phyloP scores from a whole-genome alignment of 2,329 filamentous ascomycete genomes.

The Microthyrium microscopicum region DNA sequence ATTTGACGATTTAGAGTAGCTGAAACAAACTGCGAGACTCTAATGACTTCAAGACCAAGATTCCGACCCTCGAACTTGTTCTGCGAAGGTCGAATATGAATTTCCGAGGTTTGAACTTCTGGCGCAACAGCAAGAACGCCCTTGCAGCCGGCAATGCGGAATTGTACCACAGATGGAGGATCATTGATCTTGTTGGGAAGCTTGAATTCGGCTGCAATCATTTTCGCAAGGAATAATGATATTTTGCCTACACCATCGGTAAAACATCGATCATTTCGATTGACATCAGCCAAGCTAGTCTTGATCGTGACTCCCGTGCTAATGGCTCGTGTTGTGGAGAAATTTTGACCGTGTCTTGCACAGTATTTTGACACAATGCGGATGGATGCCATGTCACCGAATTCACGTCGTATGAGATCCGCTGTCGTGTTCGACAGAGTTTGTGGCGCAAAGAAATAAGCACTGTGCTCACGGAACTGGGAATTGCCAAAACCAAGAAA shows the following conservation, averaged over 20 bases:
- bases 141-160: slow-evolving; percentile 83
- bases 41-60: slow-evolving; percentile 69
- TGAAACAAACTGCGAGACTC: slow-evolving; percentile 56
- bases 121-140: slow-evolving; percentile 69
- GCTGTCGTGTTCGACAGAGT: slow-evolving; percentile 48
- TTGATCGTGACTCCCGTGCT: slow-evolving; percentile 14
- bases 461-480: slow-evolving; percentile 79
- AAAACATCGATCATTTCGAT: slow-evolving; percentile 53
- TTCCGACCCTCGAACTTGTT: slow-evolving; percentile 64
- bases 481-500: slow-evolving; percentile 94
- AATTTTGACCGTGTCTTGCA: slow-evolving; percentile 81
- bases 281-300: slow-evolving; percentile 9
- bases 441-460: slow-evolving; percentile 76
- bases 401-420: too few relatives aligned
- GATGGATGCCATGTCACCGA: slow-evolving; percentile 57
- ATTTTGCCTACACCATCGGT: slow-evolving; percentile 90
- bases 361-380: slow-evolving; percentile 75
- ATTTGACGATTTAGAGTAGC: slow-evolving; percentile 81
- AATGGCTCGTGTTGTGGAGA: slow-evolving; percentile 77
- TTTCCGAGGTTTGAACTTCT: slow-evolving; percentile 45
- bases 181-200: slow-evolving; percentile 35
- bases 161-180: slow-evolving; percentile 73
- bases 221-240: slow-evolving; percentile 57
- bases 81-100: slow-evolving; percentile 72
- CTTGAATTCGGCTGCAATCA: slow-evolving; percentile 55